Conservation (phyloP, 768 basidiomycete genomes). For the Leccinum subtestaceum region DNA sequence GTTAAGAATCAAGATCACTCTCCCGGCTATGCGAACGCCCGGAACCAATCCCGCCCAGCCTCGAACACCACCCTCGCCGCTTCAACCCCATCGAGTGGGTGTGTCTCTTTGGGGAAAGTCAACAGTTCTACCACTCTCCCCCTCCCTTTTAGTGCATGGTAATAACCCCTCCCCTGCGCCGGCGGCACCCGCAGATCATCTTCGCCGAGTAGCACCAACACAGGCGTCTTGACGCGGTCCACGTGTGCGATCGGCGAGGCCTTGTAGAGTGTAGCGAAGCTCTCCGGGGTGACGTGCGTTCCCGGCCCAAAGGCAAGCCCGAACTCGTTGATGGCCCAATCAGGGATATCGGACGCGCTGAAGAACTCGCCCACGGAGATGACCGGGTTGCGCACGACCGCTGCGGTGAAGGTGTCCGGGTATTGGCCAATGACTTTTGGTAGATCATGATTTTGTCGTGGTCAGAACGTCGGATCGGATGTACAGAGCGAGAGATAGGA, state of each 20-base stretch:
- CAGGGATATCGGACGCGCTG: constrained; percentile 59
- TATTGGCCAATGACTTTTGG: constrained; percentile 53
- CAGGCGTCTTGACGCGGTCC: constrained; percentile 48
- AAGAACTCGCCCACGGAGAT: constrained; percentile 54
- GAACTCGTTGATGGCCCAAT: constrained; percentile 55
- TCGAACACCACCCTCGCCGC: constrained; percentile 51
- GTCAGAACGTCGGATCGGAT: neutral
- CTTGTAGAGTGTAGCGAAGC: constrained; percentile 42
- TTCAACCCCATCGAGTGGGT: constrained; percentile 64
- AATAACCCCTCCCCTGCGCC: constrained; percentile 54
- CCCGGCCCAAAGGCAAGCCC: constrained; percentile 34
- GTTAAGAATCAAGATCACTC: neutral
- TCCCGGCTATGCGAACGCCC: constrained; percentile 12
- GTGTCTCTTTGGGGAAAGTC: constrained; percentile 58
- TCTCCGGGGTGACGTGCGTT: constrained; percentile 42
- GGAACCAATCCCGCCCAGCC: constrained; percentile 51
- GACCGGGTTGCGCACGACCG: constrained; percentile 67
- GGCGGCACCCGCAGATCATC: constrained; percentile 63
- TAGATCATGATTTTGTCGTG: neutral
- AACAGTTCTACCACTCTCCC: constrained; percentile 52
- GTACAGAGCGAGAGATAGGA: neutral
- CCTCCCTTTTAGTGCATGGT: constrained; percentile 40
- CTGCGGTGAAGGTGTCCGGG: constrained; percentile 60
- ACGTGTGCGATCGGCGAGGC: constrained; percentile 59
- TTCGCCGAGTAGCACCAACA: constrained; percentile 60